Conservation (phyloP, 2,329 filamentous ascomycete genomes). For the Fusarium sp. region DNA sequence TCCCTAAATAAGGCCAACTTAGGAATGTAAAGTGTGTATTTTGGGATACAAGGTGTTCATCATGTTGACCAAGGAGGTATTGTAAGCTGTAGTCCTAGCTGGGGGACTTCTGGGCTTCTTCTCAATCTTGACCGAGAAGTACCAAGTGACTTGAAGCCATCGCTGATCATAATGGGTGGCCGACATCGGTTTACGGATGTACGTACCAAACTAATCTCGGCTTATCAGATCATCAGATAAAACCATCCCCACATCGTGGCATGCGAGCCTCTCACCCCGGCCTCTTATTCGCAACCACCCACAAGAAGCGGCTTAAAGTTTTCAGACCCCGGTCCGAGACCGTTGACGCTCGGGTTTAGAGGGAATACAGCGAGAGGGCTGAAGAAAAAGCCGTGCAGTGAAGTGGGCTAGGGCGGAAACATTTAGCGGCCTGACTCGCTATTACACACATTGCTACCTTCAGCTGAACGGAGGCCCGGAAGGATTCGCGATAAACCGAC, state of each 20-base stretch:
- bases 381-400: background rate
- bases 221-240: slow-evolving; percentile 58
- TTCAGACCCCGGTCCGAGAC: background rate
- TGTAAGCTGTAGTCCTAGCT: too few species aligned
- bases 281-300: background rate
- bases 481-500: background rate
- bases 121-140: background rate
- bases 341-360: background rate
- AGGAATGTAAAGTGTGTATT: too few species aligned
- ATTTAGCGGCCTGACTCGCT: background rate
- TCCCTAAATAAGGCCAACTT: too few species aligned
- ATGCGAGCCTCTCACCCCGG: background rate
- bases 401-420: slow-evolving; percentile 1
- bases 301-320: background rate
- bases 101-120: too few species aligned
- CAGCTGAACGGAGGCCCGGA: slow-evolving; percentile 6
- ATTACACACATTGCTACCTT: background rate
- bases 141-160: background rate
- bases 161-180: background rate
- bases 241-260: slow-evolving; percentile 20
- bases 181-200: slow-evolving; percentile 19
- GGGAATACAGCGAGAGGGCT: background rate
- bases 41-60: too few species aligned
- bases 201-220: background rate
- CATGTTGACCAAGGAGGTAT: too few species aligned